These are phyloP conservation scores for Cochlearia excelsa DNA, from an alignment of 345 rosid species.

Conservation along the genomic window DNA sequence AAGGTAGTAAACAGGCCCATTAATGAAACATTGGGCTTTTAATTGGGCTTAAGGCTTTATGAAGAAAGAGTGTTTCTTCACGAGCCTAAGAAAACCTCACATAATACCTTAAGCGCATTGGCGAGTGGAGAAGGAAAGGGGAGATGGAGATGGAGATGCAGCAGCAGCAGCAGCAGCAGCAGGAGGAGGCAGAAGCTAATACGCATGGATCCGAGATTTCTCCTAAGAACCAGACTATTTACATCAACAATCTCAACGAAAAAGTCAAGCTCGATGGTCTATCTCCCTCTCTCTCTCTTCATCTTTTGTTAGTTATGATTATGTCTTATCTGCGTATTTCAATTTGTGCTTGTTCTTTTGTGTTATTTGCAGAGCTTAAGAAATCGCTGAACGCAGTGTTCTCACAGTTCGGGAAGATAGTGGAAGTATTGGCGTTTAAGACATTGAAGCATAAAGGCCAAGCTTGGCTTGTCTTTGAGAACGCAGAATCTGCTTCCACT, in stretches of 20 bases:
- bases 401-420: conserved; percentile 87
- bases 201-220: conserved; percentile 49
- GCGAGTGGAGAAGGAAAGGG: too few species aligned
- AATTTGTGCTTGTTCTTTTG: background rate
- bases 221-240: conserved; percentile 64
- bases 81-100: background rate
- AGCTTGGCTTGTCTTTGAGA: conserved; percentile 95
- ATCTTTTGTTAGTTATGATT: too few species aligned
- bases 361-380: conserved; percentile 62
- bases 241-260: conserved; percentile 97
- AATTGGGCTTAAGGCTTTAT: conserved; percentile 15
- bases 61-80: background rate
- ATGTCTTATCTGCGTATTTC: background rate
- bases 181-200: conserved; percentile 31
- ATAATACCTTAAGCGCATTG: too few species aligned
- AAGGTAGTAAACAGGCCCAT: background rate
- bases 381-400: conserved; percentile 85
- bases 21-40: background rate
- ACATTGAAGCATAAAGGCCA: conserved; percentile 98
- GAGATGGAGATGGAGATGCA: conserved; percentile 42
- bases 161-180: too few species aligned
- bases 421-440: conserved; percentile 90
- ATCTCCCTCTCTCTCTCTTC: background rate
- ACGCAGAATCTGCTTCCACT: conserved; percentile 61
- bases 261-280: conserved; percentile 87